Percentiles rank a stretch among this genome's conserved stretches.
phyloP scores from a whole-genome alignment of 805 yeast genomes.

The Ogataea methylovora region DNA sequence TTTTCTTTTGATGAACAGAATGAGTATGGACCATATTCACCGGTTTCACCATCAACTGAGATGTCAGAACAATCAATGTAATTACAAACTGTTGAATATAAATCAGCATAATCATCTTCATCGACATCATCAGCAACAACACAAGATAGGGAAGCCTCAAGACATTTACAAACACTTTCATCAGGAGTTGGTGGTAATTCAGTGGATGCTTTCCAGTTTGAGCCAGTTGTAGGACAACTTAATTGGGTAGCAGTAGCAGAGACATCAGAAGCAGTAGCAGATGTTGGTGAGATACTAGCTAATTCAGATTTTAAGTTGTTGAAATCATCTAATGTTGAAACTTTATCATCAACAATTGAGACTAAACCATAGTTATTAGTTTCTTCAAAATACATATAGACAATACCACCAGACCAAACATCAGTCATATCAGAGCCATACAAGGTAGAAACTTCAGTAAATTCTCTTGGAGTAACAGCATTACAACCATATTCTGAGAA shows the following conservation, averaged over 20 bases:
- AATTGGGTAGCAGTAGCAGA: conserved; percentile 28
- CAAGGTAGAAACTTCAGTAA: conserved; percentile 65
- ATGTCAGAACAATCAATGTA: conserved; percentile 55
- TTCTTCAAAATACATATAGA: conserved; percentile 86
- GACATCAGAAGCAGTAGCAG: conserved; percentile 25
- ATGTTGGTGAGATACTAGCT: conserved; percentile 43
- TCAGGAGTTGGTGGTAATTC: conserved; percentile 76
- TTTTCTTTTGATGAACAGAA: conserved; percentile 67
- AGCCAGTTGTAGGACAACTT: conserved; percentile 43
- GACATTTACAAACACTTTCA: conserved; percentile 56
- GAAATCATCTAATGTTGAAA: conserved; percentile 58
- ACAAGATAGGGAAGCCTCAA: conserved; percentile 47
- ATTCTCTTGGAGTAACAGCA: conserved; percentile 61
- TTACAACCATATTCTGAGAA: conserved; percentile 91
- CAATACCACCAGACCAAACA: conserved; percentile 93
- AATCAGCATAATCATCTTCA: conserved; percentile 46
- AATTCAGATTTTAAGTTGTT: conserved; percentile 47
- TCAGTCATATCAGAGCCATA: conserved; percentile 69
- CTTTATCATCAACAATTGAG: conserved; percentile 36
- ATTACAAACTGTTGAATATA: conserved; percentile 54
- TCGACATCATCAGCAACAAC: conserved; percentile 46
- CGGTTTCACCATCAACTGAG: conserved; percentile 50
- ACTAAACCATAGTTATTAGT: conserved; percentile 79
- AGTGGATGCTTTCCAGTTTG: conserved; percentile 61
- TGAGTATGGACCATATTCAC: conserved; percentile 66